Base-by-base conservation (phyloP, 352 stramenopile species). In the Blastocystis sp. region DNA sequence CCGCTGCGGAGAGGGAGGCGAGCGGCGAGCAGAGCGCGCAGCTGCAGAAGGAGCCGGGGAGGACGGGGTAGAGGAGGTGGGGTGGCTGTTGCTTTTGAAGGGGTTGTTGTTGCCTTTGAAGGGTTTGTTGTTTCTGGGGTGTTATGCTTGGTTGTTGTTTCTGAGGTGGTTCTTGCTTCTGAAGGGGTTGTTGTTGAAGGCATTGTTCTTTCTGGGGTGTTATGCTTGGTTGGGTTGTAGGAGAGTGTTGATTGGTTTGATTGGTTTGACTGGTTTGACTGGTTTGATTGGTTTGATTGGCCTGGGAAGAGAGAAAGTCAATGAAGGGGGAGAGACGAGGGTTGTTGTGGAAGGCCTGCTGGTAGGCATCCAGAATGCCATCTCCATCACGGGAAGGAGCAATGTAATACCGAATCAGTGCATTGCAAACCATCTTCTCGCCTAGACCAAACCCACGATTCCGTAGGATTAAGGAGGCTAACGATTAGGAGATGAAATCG, bases 381-480 rank as follows among this genome's bases (percentile, higher is more conserved):
- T 56, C 48, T 56, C 14, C 14, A 14, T 56, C 48, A 14, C 48
- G 61, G n/a, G 14, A 66, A 28, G n/a, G 21, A 43, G 11, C 34
- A 14, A 34, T 7, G 43, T 52, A 84, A 4, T 70, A 38, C 17
- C 28, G 48, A 45, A 84, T 67, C 7, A 84, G 53, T 0, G 74
- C 52, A 9, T 69, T 66, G 40, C 41, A 59, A 19, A 84, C 17
- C 21, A 69, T 14, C 4, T 69, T 45, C 38, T 66, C 41, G 11
- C 74, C 74, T 17, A 84, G 53, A 3, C 74, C 74, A 53, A 84
- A 62, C 19, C 74, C 74, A 2, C 74, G 74, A 53, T 69, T 67
- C 3, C 74, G 74, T 5, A 84, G 53, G 14, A 84, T 69, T 4
- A 84, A 52, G 11, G 28, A 28, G 23, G 74, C 74, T 84, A 52